Percentiles rank a stretch among this genome's conserved stretches.
Evolutionary conservation across 2,329 filamentous ascomycete genomes (phyloP).

Genomic region (Beauveria scarabaeidicola): DNA sequence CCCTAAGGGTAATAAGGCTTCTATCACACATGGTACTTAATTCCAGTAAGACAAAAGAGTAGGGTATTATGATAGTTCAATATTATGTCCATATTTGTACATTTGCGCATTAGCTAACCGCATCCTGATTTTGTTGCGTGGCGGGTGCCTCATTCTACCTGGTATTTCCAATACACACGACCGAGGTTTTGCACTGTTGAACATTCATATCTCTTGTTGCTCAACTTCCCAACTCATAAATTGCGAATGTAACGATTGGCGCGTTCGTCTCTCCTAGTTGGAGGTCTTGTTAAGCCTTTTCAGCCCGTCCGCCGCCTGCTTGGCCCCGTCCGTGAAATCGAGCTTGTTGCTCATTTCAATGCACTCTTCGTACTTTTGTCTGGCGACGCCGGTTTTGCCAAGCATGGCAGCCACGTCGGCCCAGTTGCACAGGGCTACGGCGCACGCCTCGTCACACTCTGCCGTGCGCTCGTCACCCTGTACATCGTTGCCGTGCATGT

Average conservation of each 20-base stretch:
- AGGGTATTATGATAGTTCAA: background rate
- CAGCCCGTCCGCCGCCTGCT: constrained; percentile 45
- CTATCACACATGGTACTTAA: background rate
- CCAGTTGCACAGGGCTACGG: constrained; percentile 76
- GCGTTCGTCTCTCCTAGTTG: background rate
- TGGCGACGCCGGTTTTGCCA: constrained; percentile 56
- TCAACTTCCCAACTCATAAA: too few relatives aligned
- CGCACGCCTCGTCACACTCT: constrained; percentile 79
- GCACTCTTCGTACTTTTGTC: constrained; percentile 60
- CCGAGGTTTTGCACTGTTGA: background rate
- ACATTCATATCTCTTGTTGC: background rate
- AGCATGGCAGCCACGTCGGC: constrained; percentile 75
- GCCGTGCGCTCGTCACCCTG: constrained; percentile 57
- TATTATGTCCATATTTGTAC: background rate
- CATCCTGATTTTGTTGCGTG: background rate
- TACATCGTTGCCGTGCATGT: constrained; percentile 58
- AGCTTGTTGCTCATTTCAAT: constrained; percentile 49
- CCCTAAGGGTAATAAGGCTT: too few relatives aligned
- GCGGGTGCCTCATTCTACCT: background rate
- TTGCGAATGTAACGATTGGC: background rate
- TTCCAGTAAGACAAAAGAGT: background rate
- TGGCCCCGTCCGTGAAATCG: constrained; percentile 42
- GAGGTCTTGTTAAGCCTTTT: constrained; percentile 20
- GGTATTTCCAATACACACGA: too few relatives aligned
- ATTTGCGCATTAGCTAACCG: background rate